Evolutionary conservation across 345 rosid genomes (phyloP).

Genomic region (Acer campestre): DNA sequence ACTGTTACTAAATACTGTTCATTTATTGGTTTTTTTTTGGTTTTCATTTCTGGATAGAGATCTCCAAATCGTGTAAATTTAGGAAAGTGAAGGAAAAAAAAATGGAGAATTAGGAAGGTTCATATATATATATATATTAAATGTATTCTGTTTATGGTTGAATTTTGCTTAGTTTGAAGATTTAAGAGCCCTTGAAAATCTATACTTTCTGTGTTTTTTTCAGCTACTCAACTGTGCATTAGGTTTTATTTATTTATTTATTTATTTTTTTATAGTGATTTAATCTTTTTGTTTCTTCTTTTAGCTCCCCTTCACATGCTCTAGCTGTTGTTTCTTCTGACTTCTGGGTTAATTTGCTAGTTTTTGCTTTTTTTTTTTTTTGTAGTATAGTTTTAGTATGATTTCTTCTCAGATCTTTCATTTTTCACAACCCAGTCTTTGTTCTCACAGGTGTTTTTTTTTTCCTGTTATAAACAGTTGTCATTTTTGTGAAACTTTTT

Average conservation of each 20-base stretch:
- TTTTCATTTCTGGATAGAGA: background rate
- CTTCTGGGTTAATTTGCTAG: background rate
- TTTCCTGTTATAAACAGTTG: background rate
- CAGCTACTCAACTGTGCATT: background rate
- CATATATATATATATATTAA: background rate
- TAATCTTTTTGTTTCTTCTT: background rate
- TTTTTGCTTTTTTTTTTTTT: constrained; percentile 10
- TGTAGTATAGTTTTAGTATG: background rate
- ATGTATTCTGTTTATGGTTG: background rate
- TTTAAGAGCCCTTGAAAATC: background rate
- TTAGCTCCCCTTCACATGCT: no score
- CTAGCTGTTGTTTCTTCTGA: no score
- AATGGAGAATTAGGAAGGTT: background rate
- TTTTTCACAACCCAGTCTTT: background rate
- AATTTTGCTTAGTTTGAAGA: constrained; percentile 1
- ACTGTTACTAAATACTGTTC: background rate
- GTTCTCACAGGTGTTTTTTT: background rate
- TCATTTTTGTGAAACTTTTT: constrained; percentile 18
- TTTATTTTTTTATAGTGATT: background rate
- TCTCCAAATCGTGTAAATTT: constrained; percentile 12
- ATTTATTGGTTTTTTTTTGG: background rate
- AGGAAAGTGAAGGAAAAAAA: background rate
- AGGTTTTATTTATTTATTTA: background rate
- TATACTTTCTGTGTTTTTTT: background rate
- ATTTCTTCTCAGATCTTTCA: background rate